Evolutionary conservation across 331 rosid species (phyloP), one percentile per base, ranked within the genome.

Genomic region (Pyrus hybrid): DNA sequence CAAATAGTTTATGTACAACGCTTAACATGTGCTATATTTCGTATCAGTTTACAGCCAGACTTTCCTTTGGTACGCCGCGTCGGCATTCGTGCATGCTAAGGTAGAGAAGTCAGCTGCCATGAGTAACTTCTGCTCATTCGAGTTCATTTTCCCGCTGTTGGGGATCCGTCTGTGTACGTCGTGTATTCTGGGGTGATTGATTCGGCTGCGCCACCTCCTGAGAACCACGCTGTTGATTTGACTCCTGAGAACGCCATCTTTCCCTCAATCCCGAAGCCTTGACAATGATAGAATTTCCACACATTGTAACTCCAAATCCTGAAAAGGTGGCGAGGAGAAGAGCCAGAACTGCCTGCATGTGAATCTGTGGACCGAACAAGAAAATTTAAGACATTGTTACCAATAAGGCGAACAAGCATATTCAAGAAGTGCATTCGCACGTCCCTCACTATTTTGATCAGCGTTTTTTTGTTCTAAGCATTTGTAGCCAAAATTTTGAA

Each of bases 231-330:
- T 67, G 83, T 80, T 76, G 88, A 83, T 78, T 87, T 49, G 53
- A 74, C 71, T 13, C 9, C 56, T 18, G 82, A 76, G 81, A 70
- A 26, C 29, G 76, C 70, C 71, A n/a, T 70, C 77, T 70, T 79
- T 79, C 82, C 67, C 85, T 85, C 90, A 87, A 83, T 22, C 68
- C 81, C 58, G 37, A 28, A 37, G 83, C 63, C 88, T 86, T 90
- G 63, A 76, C 68, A 33, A 89, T 63, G n/a, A 86, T 7, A 62
- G 86, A 75, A 81, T 74, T 71, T 57, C 88, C 85, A 73, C 87
- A 80, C 96, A 93, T 90, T 32, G 90, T 85, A 49, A 71, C 71
- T 77, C 91, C 98, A 71, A 93, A 86, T 13, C 98, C 96, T 21
- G 88, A 74, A 35, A 90, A 81, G 26, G 91, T 89, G 75, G 95